Evolutionary conservation across 23 red algal species (phyloP).

Genomic region (Chondrus crispus): DNA sequence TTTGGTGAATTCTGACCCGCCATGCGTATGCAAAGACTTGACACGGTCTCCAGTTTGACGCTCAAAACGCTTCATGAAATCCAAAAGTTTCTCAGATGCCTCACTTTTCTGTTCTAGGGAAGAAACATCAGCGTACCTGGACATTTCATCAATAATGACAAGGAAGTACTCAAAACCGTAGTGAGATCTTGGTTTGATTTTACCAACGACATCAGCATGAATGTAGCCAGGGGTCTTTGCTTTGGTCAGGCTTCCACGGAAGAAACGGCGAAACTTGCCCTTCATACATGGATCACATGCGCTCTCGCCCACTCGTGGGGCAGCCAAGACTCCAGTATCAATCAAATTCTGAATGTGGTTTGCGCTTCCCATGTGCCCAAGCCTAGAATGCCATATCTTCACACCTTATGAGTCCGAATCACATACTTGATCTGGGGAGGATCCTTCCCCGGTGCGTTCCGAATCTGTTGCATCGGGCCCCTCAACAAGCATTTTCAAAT

Average conservation of each 20-base stretch:
- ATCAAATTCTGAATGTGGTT: neutral
- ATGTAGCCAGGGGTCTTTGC: neutral
- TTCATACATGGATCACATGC: constrained; percentile 25
- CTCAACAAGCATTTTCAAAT: too few relatives aligned
- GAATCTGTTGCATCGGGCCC: neutral
- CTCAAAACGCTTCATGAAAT: constrained; percentile 22
- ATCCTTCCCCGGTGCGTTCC: too few relatives aligned
- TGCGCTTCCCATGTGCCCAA: neutral
- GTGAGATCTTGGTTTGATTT: constrained; percentile 9
- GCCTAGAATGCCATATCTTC: neutral
- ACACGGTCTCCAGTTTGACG: constrained; percentile 13
- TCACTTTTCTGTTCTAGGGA: constrained; percentile 22
- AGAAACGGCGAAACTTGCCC: constrained; percentile 6
- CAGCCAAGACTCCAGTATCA: neutral
- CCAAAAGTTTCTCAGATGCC: neutral
- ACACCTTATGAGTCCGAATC: neutral
- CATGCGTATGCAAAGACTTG: constrained; percentile 3
- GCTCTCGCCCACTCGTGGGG: neutral
- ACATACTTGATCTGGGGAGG: neutral
- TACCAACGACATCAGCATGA: constrained; percentile 22
- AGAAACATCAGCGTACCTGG: neutral
- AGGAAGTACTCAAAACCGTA: neutral
- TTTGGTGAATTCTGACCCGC: constrained; percentile 7
- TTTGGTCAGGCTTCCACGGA: constrained; percentile 1
- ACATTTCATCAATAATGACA: constrained; percentile 19